These are phyloP conservation scores for Baorangia bicolor DNA, from an alignment of 768 basidiomycete genomes.

Conservation along the genomic window DNA sequence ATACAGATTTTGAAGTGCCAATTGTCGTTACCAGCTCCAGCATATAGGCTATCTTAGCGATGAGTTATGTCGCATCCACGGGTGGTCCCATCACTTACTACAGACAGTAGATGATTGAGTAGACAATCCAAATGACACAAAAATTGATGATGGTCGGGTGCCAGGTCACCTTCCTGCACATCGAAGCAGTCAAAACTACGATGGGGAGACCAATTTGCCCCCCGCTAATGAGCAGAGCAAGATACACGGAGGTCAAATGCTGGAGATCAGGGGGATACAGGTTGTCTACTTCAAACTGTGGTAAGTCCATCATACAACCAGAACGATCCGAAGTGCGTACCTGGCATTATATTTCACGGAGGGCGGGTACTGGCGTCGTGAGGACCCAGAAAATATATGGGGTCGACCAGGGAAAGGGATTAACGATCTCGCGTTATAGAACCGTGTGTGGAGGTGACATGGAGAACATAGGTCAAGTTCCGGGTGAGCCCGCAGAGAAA, in stretches of 20 bases:
- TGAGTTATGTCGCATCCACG: conserved; percentile 7
- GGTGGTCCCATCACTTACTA: conserved; percentile 39
- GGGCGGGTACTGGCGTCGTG: not conserved
- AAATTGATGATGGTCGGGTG: conserved; percentile 58
- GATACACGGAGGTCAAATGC: conserved; percentile 39
- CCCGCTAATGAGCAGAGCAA: conserved; percentile 49
- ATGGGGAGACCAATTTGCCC: conserved; percentile 53
- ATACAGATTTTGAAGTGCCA: conserved; percentile 40
- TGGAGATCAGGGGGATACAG: conserved; percentile 21
- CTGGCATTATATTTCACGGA: conserved; percentile 9
- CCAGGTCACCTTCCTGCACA: conserved; percentile 42
- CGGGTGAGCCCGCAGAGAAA: conserved; percentile 4
- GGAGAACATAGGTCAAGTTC: conserved; percentile 6
- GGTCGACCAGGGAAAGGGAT: not conserved
- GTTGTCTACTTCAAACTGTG: conserved; percentile 1
- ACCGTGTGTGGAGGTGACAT: conserved; percentile 4
- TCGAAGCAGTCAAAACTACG: conserved; percentile 44
- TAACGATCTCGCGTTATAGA: conserved; percentile 1
- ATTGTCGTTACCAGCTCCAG: conserved; percentile 22
- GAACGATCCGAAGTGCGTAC: conserved; percentile 10
- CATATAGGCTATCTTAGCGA: conserved; percentile 32
- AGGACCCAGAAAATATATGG: not conserved
- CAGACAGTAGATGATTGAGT: conserved; percentile 50
- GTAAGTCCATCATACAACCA: not conserved
- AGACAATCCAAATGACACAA: conserved; percentile 55